Evolutionary conservation across 2,329 filamentous ascomycete genomes (phyloP).

Genomic region (Gnomoniopsis sp.): DNA sequence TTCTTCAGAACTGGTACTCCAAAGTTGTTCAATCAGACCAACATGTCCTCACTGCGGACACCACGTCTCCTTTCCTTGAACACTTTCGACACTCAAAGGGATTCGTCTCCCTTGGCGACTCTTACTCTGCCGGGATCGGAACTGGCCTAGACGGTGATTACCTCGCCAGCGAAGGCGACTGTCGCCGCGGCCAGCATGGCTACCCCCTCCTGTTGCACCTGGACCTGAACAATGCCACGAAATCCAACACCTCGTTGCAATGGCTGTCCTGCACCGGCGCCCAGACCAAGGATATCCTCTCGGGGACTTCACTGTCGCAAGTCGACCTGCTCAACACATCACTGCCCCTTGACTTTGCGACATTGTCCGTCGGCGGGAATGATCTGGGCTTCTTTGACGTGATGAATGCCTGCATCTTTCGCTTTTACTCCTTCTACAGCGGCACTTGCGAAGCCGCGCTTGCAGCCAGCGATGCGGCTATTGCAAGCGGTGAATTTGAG

Average conservation of each 20-base stretch:
- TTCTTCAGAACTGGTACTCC: not conserved
- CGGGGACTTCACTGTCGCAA: conserved; percentile 33
- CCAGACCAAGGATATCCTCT: conserved; percentile 37
- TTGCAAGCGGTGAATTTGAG: conserved; percentile 36
- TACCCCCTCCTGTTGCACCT: conserved; percentile 37
- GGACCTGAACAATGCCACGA: conserved; percentile 31
- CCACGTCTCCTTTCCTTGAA: not conserved
- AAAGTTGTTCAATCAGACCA: not conserved
- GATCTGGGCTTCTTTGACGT: conserved; percentile 48
- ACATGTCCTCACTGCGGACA: conserved; percentile 5
- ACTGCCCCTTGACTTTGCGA: conserved; percentile 37
- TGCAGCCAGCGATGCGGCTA: conserved; percentile 28
- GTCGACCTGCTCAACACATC: conserved; percentile 38
- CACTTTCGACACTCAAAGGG: conserved; percentile 21
- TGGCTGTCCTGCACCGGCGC: conserved; percentile 46
- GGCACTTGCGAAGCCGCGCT: conserved; percentile 42
- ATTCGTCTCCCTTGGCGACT: conserved; percentile 43
- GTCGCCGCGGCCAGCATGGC: conserved; percentile 39
- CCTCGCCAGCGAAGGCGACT: conserved; percentile 28
- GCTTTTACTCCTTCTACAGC: conserved; percentile 46
- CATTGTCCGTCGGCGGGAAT: conserved; percentile 46
- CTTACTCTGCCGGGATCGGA: conserved; percentile 46
- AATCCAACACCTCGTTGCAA: conserved; percentile 33
- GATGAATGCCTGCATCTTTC: conserved; percentile 48
- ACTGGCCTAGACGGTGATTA: conserved; percentile 38